Evolutionary conservation across 805 yeast species (phyloP), one percentile per base, ranked within the genome.

Genomic region (Candida quercuum): DNA sequence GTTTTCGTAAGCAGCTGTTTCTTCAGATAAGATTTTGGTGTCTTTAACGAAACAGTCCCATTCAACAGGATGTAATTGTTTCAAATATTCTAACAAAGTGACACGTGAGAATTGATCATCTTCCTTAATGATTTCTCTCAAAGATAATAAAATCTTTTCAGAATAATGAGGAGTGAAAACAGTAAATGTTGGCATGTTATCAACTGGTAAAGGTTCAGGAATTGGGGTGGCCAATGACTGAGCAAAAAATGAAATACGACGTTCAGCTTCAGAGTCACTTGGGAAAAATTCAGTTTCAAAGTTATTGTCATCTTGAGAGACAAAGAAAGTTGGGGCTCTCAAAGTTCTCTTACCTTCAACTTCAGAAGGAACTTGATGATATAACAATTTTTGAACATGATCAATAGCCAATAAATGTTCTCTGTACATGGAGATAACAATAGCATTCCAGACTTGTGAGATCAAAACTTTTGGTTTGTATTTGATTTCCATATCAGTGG

Each of bases 211-310:
- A 45, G 99, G 98, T 69, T 93, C 99, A 46, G 96, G 96, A 54
- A 93, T 89, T 52, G 99, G 99, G 42, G 99, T 93, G 36, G 99
- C 94, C 65, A 93, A 74, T 10, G 98, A 89, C 67, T 93, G 99
- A 42, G 99, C 99, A 70, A 93, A 93, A 84, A 94, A 93, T 42
- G 97, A 86, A 54, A 93, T 89, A 76, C 99, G 93, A 74, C 99
- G 89, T 71, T 94, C 99, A 47, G 99, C 99, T 67, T 93, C 99
- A 32, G 96, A 87, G 65, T 91, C 79, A 57, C 81, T 75, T 52
- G 99, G 98, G 86, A 93, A 93, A 60, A 87, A 94, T 72, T 91
- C 97, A 49, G 97, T 86, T 48, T 86, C 95, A 56, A 89, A 86
- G 59, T 88, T 76, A 65, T 70, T 67, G 55, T 93, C 99, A 67